Base-by-base conservation (phyloP, 352 stramenopile genomes). In the Globisporangium parvum region DNA sequence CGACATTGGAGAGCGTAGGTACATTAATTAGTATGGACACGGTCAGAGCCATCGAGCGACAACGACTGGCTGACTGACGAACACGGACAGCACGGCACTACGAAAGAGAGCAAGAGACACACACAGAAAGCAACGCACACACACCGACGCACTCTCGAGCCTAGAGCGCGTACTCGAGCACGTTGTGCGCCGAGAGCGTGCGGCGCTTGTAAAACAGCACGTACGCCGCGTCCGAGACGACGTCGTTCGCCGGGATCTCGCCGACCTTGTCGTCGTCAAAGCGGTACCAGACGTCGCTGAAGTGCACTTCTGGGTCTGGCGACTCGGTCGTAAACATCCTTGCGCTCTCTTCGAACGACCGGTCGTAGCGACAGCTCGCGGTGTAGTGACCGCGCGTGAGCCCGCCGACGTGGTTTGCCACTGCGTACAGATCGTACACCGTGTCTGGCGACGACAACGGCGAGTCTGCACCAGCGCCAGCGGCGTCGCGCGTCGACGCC, bases 361-460 rank as follows among this genome's bases (percentile, higher is more conserved):
- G 49, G 59, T 94, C 84, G 48, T 93, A 93, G 6, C 80, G 73
- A 39, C 80, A 91, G 56, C 77, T 89, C 3, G 84, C 81, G 17
- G 84, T 93, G 75, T 99, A 99, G 63, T 99, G 97, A 6, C 97
- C 97, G 41, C 87, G 86, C 2, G 92, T 93, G 10, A 99, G 75
- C 0, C 88, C 91, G 28, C 97, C 97, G 53, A 98, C 91, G 59
- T 99, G 97, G 75, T 99, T 98, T n/a, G 97, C 91, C 9, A 99
- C 96, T 20, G 88, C 95, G 62, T 98, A 99, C 26, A 99, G 70
- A 64, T 98, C 96, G 60, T 98, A 99, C 23, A 94, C 65, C 24
- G 55, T 59, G 12, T 41, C 47, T 26, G 39, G 31, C 6, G 57
- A 48, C 21, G 41, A 39, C 1, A 21, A 40, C 5, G 12, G 10